Base-by-base conservation (phyloP, 2,329 filamentous ascomycete genomes). In the Xylariomycetidae sp. region DNA sequence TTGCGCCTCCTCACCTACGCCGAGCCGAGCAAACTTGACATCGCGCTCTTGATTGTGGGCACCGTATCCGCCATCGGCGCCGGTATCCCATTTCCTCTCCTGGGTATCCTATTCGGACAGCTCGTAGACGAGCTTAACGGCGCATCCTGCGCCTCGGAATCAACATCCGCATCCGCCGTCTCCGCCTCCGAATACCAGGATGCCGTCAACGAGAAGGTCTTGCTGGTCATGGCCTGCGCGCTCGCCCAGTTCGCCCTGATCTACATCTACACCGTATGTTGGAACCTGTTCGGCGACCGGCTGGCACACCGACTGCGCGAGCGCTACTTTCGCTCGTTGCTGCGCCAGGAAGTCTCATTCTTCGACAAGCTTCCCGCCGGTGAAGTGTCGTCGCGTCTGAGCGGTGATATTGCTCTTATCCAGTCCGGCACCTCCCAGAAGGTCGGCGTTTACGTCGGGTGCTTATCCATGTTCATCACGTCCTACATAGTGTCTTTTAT, bases 81-180 rank as follows among this genome's bases (percentile, higher is more conserved):
- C n/a, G 78, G 77, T 29, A 66, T 77, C 4, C 77, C 78, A 1
- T 78, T 81, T 36, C 78, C 78, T 11, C 60, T 82, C 14, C 72
- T 82, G 49, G 77, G 73, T 33, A 74, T 82, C 39, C 62, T 82
- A 33, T 82, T 82, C 45, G 76, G 78, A 35, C 63, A 80, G 54
- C 69, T 82, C 5, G 65, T 82, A 41, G 74, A 82, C 49, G 64
- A 74, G 39, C 64, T 82, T 49, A 80, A 80, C 48, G 56, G 61
- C 10, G 70, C 72, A 14, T 70, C 72, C n/a, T 80, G 75, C 51
- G 59, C 58, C 6, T 44, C 52, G 13, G 36, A n/a, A n/a, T 25
- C 6, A 6, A 25, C 29, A 51, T n/a, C 20, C 20, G 8, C n/a
- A n/a, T 23, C 20, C 8, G 37, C 47, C 11, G 33, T 33, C 27